Evolutionary conservation across 1,139 yeast species (phyloP).

Genomic region (Zygoascus sp.): DNA sequence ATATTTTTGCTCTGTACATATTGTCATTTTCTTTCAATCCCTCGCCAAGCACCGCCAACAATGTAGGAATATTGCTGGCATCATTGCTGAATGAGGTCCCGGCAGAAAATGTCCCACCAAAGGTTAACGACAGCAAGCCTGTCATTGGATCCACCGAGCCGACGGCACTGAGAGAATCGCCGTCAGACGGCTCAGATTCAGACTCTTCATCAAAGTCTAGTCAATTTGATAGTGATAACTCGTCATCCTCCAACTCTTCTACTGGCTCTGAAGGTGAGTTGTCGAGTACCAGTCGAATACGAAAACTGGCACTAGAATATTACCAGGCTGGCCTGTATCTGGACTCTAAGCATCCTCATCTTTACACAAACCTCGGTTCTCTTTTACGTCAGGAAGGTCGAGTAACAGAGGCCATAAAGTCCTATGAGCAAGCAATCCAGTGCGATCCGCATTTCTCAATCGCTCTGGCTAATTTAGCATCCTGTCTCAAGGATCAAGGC

Average conservation of each 20-base stretch:
- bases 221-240: conserved; percentile 2
- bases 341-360: conserved; percentile 35
- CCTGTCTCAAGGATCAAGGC: conserved; percentile 35
- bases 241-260: not conserved
- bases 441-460: conserved; percentile 33
- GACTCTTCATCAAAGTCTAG: not conserved
- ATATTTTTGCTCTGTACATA: conserved; percentile 31
- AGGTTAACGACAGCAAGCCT: not conserved
- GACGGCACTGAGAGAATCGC: too few relatives aligned
- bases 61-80: conserved; percentile 34
- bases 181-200: not conserved
- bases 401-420: conserved; percentile 30
- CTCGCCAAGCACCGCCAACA: conserved; percentile 35
- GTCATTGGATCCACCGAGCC: not conserved
- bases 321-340: conserved; percentile 33
- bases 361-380: conserved; percentile 36
- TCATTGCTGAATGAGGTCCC: conserved; percentile 16
- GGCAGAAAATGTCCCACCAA: too few relatives aligned
- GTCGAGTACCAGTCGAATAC: conserved; percentile 2
- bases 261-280: not conserved
- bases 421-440: conserved; percentile 33
- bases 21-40: conserved; percentile 32
- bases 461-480: conserved; percentile 35
- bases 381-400: conserved; percentile 34
- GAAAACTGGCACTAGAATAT: conserved; percentile 30